A percentile compares a stretch with the other conserved stretches of the same genome.
Evolutionary conservation across 129 eudicot genomes (phyloP).

Genomic region (Centella asiatica): DNA sequence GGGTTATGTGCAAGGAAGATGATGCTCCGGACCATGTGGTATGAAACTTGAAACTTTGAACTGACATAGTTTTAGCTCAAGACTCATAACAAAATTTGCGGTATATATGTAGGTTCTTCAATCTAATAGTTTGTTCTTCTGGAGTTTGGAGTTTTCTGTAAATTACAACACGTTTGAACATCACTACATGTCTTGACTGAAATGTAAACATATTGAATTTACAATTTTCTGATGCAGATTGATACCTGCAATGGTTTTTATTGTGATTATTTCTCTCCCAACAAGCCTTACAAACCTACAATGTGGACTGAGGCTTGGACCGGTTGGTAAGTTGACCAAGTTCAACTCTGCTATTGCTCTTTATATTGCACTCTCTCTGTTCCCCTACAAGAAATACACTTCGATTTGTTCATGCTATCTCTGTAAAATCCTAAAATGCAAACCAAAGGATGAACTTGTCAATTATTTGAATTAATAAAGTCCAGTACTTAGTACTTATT

Average conservation of each 20-base stretch:
- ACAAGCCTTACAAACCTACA: conserved; percentile 76
- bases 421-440: no score
- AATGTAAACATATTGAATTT: neutral
- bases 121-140: neutral
- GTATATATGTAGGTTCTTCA: neutral
- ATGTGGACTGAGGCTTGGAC: conserved; percentile 99
- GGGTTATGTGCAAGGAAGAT: conserved; percentile 98
- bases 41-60: conserved; percentile 4
- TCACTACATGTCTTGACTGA: neutral
- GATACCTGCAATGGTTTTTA: conserved; percentile 98
- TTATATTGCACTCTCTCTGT: no score
- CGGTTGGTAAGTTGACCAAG: conserved; percentile 66
- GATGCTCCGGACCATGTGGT: conserved; percentile 98
- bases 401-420: no score
- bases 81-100: neutral
- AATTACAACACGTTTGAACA: neutral
- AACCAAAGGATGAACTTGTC: no score
- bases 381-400: no score
- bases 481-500: no score
- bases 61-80: neutral
- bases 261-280: conserved; percentile 88
- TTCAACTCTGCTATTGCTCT: conserved; percentile 6
- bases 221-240: conserved; percentile 39
- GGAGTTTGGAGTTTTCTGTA: neutral
- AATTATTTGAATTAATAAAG: no score